These are phyloP conservation scores for Larix sibirica DNA, from an alignment of 83 land plant species.

Conservation along the genomic window DNA sequence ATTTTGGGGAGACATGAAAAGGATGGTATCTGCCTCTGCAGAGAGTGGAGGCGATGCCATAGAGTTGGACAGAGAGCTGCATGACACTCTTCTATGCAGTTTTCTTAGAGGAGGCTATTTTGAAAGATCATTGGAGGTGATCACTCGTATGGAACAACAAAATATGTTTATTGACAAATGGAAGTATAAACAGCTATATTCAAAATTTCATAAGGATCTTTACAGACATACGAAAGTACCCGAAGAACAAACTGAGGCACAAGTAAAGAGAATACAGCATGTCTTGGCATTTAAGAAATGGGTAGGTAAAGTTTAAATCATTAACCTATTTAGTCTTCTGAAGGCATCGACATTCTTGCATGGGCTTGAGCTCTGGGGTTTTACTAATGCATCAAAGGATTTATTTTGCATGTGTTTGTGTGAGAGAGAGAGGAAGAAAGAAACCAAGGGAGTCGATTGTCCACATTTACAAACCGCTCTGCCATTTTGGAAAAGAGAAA, in stretches of 20 bases:
- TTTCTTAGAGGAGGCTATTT: constrained; percentile 74
- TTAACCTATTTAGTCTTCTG: too few relatives aligned
- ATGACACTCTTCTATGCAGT: constrained; percentile 60
- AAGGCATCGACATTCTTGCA: too few relatives aligned
- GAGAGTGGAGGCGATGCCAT: constrained; percentile 12
- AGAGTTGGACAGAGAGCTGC: constrained; percentile 67
- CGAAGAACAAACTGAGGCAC: constrained; percentile 53
- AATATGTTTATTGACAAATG: constrained; percentile 65
- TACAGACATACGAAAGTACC: constrained; percentile 47
- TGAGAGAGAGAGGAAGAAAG: too few relatives aligned
- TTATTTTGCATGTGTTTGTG: too few relatives aligned
- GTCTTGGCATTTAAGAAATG: constrained; percentile 64
- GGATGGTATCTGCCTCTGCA: constrained; percentile 18
- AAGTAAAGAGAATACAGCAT: constrained; percentile 47
- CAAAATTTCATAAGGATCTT: constrained; percentile 57
- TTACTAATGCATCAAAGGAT: too few relatives aligned
- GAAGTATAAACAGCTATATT: constrained; percentile 53
- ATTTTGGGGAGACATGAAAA: constrained; percentile 67
- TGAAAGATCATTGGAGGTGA: constrained; percentile 55
- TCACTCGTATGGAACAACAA: constrained; percentile 56
- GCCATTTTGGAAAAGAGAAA: too few relatives aligned
- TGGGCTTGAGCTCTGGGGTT: too few relatives aligned
- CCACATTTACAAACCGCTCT: too few relatives aligned
- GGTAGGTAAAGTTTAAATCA: constrained; percentile 36
- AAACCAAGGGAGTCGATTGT: too few relatives aligned